phyloP scores from a whole-genome alignment of 306 rosid species.

The Fagus crenata region DNA sequence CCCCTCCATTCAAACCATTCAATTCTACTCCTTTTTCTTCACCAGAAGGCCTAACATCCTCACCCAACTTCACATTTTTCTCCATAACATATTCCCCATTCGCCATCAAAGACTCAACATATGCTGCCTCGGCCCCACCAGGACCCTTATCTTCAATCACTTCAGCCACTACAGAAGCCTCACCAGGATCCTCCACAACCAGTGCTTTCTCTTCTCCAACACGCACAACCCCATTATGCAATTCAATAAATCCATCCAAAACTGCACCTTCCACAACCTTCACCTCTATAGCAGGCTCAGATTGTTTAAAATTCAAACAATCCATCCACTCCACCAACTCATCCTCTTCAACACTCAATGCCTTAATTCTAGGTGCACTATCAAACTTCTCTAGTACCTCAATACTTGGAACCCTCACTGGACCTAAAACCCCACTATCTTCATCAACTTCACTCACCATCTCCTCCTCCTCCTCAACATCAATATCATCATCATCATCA shows the following conservation, averaged over 20 bases:
- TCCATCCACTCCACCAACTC: conserved; percentile 13
- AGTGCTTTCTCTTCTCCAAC: not conserved
- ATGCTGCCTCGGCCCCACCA: conserved; percentile 12
- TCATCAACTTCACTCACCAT: conserved; percentile 27
- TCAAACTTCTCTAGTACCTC: conserved; percentile 21
- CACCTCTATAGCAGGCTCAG: conserved; percentile 20
- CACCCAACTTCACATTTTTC: conserved; percentile 7
- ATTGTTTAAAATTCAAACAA: conserved; percentile 23
- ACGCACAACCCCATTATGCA: conserved; percentile 10
- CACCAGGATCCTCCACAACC: conserved; percentile 22
- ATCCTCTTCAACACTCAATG: conserved; percentile 25
- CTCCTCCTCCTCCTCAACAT: conserved; percentile 17
- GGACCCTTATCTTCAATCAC: conserved; percentile 25
- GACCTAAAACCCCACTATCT: conserved; percentile 21
- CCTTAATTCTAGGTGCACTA: conserved; percentile 33
- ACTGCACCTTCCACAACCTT: not conserved
- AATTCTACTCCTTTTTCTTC: conserved; percentile 17
- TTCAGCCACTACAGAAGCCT: not conserved
- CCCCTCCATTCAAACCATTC: conserved; percentile 15
- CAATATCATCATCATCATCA: conserved; percentile 32
- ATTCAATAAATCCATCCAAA: conserved; percentile 20
- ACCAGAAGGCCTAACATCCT: conserved; percentile 20
- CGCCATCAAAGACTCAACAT: conserved; percentile 13
- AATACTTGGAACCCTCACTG: conserved; percentile 15
- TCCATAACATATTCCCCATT: conserved; percentile 16